Conservation (phyloP, 208 protist genomes). For the Trypanosoma conorhini region DNA sequence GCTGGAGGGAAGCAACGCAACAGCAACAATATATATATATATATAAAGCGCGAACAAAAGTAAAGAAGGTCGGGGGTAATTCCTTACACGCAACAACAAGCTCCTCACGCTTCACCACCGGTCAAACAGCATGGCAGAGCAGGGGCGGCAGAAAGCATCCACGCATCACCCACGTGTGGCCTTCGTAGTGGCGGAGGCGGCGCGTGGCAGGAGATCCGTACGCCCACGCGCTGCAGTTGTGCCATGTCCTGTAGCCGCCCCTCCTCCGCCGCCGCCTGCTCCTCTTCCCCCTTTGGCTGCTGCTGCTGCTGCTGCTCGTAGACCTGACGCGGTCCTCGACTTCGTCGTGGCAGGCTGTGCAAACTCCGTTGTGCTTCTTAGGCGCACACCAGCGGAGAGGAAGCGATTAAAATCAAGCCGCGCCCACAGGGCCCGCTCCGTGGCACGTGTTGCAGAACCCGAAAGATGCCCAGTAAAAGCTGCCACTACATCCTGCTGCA, state of each 20-base stretch:
- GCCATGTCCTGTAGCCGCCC: neutral
- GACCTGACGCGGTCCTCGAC: neutral
- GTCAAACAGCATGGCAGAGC: neutral
- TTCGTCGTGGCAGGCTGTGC: conserved; percentile 3
- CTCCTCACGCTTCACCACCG: neutral
- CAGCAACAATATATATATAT: too few relatives aligned
- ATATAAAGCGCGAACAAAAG: too few relatives aligned
- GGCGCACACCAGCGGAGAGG: conserved; percentile 37
- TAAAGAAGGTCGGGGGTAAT: neutral
- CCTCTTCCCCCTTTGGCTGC: neutral
- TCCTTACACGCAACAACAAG: neutral
- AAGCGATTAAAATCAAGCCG: conserved; percentile 81
- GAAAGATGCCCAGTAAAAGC: conserved; percentile 63
- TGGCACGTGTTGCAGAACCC: conserved; percentile 37
- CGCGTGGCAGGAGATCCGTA: neutral
- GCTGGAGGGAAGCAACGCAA: too few relatives aligned
- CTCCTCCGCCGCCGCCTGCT: neutral
- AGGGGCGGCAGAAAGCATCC: neutral
- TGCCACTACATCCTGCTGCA: conserved; percentile 67
- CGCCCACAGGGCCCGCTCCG: conserved; percentile 73
- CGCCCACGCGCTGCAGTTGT: neutral
- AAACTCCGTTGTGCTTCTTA: neutral
- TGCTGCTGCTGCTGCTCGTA: neutral
- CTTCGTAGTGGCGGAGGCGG: neutral
- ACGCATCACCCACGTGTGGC: conserved; percentile 1